Percentiles rank a stretch among this genome's conserved stretches.
These are phyloP conservation scores for Gloeopeniophorella convolvens DNA, from an alignment of 768 basidiomycete species.

Conservation along the genomic window DNA sequence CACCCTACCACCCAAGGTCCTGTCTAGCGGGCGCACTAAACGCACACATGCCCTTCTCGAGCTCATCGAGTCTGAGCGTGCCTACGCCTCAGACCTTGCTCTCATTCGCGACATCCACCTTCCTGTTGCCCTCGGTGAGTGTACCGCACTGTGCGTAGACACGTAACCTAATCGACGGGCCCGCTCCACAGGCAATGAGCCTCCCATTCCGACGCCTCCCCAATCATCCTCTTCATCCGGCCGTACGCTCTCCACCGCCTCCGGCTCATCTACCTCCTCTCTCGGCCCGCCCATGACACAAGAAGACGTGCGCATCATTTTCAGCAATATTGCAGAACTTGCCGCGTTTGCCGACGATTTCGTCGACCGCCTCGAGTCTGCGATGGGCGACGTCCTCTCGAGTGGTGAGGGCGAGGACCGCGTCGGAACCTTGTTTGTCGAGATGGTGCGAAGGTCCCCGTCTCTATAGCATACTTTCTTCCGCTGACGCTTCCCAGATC, in stretches of 20 bases:
- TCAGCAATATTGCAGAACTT: conserved; percentile 70
- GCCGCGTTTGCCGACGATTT: conserved; percentile 66
- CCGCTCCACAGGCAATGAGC: conserved; percentile 32
- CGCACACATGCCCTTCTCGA: conserved; percentile 74
- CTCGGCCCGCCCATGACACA: conserved; percentile 56
- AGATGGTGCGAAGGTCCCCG: conserved; percentile 42
- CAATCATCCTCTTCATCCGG: conserved; percentile 42
- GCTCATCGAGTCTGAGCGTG: conserved; percentile 69
- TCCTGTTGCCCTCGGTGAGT: conserved; percentile 64
- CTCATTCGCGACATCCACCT: conserved; percentile 74
- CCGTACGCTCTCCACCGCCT: conserved; percentile 45
- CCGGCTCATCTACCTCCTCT: conserved; percentile 35
- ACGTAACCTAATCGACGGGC: not conserved
- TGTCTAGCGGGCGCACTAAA: conserved; percentile 42
- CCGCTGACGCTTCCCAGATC: conserved; percentile 37
- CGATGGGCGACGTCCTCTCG: conserved; percentile 56
- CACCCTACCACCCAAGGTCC: conserved; percentile 14
- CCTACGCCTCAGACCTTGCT: conserved; percentile 79
- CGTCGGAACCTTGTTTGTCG: conserved; percentile 65
- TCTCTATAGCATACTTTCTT: conserved; percentile 1
- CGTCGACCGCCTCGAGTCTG: conserved; percentile 55
- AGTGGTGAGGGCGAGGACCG: conserved; percentile 62
- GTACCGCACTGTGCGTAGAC: conserved; percentile 23
- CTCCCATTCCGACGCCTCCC: conserved; percentile 32
- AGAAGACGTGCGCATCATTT: conserved; percentile 66